These are phyloP conservation scores for Neurospora hispaniola DNA, from an alignment of 495 filamentous ascomycete species.

Conservation along the genomic window DNA sequence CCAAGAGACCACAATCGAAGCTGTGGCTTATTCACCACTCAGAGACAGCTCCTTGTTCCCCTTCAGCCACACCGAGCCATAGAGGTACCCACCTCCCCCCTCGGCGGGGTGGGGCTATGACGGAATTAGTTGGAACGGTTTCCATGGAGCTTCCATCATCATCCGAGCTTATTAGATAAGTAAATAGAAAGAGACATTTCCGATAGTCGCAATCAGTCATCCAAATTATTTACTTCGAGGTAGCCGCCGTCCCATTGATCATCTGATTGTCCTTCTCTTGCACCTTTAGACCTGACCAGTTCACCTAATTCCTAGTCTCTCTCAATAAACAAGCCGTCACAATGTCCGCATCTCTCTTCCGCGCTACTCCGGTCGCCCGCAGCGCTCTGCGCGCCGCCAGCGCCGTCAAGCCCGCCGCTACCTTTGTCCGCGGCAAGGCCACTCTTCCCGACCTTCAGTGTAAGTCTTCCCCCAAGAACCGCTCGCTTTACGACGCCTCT, in stretches of 20 bases:
- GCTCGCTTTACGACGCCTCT: too few species aligned
- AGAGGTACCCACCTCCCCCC: background rate
- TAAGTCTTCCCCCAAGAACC: constrained; percentile 32
- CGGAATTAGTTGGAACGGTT: constrained; percentile 12
- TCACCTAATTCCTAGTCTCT: background rate
- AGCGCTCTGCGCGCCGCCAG: constrained; percentile 33
- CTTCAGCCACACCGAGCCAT: background rate
- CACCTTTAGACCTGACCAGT: constrained; percentile 1
- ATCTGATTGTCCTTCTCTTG: background rate
- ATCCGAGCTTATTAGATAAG: background rate
- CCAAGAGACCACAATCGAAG: background rate
- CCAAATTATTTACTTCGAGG: background rate
- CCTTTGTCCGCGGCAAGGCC: constrained; percentile 76
- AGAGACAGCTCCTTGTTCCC: too few species aligned
- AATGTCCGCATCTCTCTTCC: constrained; percentile 45
- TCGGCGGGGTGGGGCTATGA: constrained; percentile 15
- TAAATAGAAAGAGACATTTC: background rate
- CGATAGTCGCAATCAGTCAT: background rate
- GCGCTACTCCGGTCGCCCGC: constrained; percentile 34
- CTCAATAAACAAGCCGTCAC: constrained; percentile 3
- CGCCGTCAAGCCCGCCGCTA: constrained; percentile 38
- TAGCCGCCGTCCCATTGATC: background rate
- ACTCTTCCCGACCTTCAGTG: constrained; percentile 91
- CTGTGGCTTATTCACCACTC: background rate
- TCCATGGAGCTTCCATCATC: constrained; percentile 11